Percentiles rank a stretch among this genome's conserved stretches.
Evolutionary conservation across 2,329 filamentous ascomycete genomes (phyloP).

Genomic region (Coleophoma eucalyptorum): DNA sequence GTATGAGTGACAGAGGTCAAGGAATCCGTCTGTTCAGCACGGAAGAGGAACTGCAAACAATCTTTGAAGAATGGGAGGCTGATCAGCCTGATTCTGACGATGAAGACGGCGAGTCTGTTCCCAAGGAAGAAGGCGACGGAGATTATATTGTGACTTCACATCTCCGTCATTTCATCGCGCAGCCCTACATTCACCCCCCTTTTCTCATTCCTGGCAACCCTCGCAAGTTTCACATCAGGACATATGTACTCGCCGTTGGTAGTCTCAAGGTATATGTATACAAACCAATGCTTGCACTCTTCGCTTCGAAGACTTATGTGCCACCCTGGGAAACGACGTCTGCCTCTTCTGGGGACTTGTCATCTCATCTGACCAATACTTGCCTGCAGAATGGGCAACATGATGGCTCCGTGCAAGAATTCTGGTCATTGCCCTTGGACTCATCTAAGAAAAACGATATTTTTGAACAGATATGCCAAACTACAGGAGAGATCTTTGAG

Average conservation of each 20-base stretch:
- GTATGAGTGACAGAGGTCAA: conserved; percentile 95
- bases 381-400: conserved; percentile 69
- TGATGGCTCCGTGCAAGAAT: conserved; percentile 66
- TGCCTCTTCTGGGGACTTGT: conserved; percentile 46
- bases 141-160: conserved; percentile 78
- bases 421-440: conserved; percentile 59
- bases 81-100: conserved; percentile 62
- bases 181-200: conserved; percentile 90
- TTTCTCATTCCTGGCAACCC: conserved; percentile 63
- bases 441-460: conserved; percentile 46
- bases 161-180: conserved; percentile 91
- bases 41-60: conserved; percentile 75
- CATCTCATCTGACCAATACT: conserved; percentile 88
- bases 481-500: conserved; percentile 78
- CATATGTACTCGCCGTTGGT: conserved; percentile 81
- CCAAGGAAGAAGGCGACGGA: conserved; percentile 29
- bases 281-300: conserved; percentile 86
- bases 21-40: conserved; percentile 87
- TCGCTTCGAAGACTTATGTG: conserved; percentile 71
- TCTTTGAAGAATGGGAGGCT: conserved; percentile 90
- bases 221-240: conserved; percentile 92
- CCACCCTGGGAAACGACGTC: conserved; percentile 48
- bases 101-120: conserved; percentile 42
- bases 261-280: conserved; percentile 82
- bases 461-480: conserved; percentile 68